Evolutionary conservation across 345 rosid species (phyloP), one percentile per base, ranked within the genome.

Genomic region (Noccaea caerulescens): DNA sequence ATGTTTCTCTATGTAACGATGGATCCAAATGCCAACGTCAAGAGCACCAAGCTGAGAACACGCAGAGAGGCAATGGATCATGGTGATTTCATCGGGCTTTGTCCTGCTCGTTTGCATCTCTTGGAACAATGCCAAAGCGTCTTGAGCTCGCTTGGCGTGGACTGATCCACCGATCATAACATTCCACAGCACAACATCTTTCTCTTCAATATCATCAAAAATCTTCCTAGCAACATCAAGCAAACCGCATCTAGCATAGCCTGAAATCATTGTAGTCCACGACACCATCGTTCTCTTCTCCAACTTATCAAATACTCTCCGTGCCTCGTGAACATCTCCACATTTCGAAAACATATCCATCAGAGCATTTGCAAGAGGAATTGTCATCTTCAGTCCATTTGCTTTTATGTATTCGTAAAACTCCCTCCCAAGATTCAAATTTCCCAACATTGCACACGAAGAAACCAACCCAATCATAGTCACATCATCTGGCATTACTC

Each of bases 1-100:
- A 52, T 86, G 80, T 66, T 70, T 90, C 77, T 85, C 73, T 25
- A 87, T 79, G 63, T 84, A 93, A 33, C 78, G 88, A 73, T 93
- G 96, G 76, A 86, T 80, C 98, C 97, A 93, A 39, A 87, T 77
- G 62, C 98, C 97, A 20, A 80, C 73, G 32, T 87, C 93, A 58
- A 88, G 93, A n/a, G 89, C 93, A 61, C 96, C 97, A 58, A 93
- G 87, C 63, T 88, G 93, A 36, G 93, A 87, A 80, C 97, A 90
- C 3, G 92, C 98, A 46, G 89, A 86, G 71, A 93, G 82, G 80
- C 96, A 90, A 81, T 80, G 88, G 16, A 93, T 81, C 96, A 86
- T 82, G 8, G 96, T 93, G 72, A 88, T 88, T 50, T 77, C 83
- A 39, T 93, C 93, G 0, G 96, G 92, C 60, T 80, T 75, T 52